Base-by-base conservation (phyloP, 306 rosid species). In the Fragaria nilgerrensis region DNA sequence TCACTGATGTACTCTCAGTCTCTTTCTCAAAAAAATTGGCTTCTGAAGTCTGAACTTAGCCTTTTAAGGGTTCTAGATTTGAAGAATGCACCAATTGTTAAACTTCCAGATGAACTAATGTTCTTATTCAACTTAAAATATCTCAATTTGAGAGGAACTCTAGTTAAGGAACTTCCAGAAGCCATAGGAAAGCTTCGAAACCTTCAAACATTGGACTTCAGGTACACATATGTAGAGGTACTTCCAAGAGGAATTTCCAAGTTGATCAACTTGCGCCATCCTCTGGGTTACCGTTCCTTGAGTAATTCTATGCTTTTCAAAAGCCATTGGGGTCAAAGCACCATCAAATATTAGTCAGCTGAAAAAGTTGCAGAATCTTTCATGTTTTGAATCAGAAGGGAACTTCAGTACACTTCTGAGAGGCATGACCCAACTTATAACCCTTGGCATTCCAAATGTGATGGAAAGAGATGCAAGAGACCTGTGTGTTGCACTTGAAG, bases 111-210 rank as follows among this genome's bases (percentile, higher is more conserved):
- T 17, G 75, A 74, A 6, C 2, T 65, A 2, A 48, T 13, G 68
- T 37, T 44, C 37, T 55, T 80, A 32, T 74, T 80, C 78, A 77
- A 81, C 36, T 65, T 77, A 14, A 71, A 77, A 53, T 77, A 72
- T 17, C 9, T 81, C 16, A 81, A 45, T 36, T 50, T 77, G 63
- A 67, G 22, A 27, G 41, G 47, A 50, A 72, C 84, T 41, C 16
- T 9, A 16, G 37, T 72, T 52, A 44, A 19, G 50, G 48, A 77
- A 48, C 81, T 82, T 23, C 81, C 81, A 15, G 61, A 77, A 29
- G 73, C 81, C 49, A 82, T 82, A 19, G 78, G 85, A 52, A 52
- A 16, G 25, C 75, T 82, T 29, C 34, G 20, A 20, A 77, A 82
- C 63, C 77, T 82, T 29, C 78, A 17, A 47, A 82, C 75, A 25